A percentile compares a stretch with the other conserved stretches of the same genome.
These are phyloP conservation scores for Talaromyces nanjingensis DNA, from an alignment of 495 filamentous ascomycete genomes.

Conservation along the genomic window DNA sequence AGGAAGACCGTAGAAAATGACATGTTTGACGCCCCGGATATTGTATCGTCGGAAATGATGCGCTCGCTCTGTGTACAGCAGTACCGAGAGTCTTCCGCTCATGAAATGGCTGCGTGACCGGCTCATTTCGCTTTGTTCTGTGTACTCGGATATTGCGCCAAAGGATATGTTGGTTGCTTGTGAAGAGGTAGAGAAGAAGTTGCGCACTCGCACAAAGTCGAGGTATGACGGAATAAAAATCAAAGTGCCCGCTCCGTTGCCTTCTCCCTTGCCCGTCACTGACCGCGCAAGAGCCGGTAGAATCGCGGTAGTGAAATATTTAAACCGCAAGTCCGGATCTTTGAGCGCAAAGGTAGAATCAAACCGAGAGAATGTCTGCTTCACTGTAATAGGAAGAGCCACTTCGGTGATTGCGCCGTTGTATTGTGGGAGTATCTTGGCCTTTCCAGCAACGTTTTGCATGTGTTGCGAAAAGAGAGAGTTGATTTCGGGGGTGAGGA, in stretches of 20 bases:
- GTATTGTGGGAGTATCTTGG: conserved; percentile 61
- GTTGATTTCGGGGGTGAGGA: conserved; percentile 85
- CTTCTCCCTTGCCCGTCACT: conserved; percentile 29
- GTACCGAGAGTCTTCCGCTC: conserved; percentile 67
- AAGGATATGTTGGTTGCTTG: conserved; percentile 66
- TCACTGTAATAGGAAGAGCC: conserved; percentile 56
- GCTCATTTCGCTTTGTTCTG: conserved; percentile 62
- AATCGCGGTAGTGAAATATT: conserved; percentile 75
- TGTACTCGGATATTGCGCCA: conserved; percentile 84
- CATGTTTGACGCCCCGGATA: conserved; percentile 67
- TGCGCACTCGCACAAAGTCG: conserved; percentile 88
- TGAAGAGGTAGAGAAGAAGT: conserved; percentile 74
- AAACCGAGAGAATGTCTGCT: conserved; percentile 89
- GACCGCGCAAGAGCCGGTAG: conserved; percentile 65
- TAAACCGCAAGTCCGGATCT: conserved; percentile 88
- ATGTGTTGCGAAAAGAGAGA: conserved; percentile 68
- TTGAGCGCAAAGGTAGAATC: conserved; percentile 56
- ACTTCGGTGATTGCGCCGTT: conserved; percentile 60
- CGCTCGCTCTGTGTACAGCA: conserved; percentile 87
- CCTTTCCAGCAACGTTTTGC: conserved; percentile 70
- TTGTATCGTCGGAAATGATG: conserved; percentile 89
- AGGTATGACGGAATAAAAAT: conserved; percentile 89
- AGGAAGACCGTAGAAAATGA: conserved; percentile 81
- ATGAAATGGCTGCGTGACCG: conserved; percentile 85
- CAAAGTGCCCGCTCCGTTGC: conserved; percentile 51